phyloP scores from a whole-genome alignment of 2,329 filamentous ascomycete genomes.

The Botrytis squamosa region DNA sequence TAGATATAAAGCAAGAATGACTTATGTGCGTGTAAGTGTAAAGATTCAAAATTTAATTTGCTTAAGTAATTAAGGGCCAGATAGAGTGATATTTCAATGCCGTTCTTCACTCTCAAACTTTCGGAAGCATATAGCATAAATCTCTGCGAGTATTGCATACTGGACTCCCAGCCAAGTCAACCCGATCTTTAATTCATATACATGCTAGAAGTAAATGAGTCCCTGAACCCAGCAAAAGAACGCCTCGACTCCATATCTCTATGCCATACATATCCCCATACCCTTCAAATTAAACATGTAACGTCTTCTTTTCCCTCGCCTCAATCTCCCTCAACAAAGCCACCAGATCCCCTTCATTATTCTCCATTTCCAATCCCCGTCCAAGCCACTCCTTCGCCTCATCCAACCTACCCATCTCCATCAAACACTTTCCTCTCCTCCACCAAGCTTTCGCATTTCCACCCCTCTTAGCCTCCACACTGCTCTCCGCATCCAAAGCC shows the following conservation, averaged over 20 bases:
- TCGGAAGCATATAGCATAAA: neutral
- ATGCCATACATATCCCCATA: neutral
- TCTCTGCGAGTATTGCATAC: neutral
- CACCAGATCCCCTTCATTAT: slow-evolving; percentile 62
- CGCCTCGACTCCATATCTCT: slow-evolving; percentile 14
- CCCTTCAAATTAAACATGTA: slow-evolving; percentile 16
- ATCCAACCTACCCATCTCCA: slow-evolving; percentile 85
- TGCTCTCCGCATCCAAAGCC: slow-evolving; percentile 81
- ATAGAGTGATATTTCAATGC: neutral
- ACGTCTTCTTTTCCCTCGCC: slow-evolving; percentile 39
- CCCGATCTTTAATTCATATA: neutral
- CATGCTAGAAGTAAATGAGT: neutral
- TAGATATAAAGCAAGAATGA: neutral
- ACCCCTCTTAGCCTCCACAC: slow-evolving; percentile 80
- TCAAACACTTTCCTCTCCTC: slow-evolving; percentile 77
- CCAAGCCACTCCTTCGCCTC: slow-evolving; percentile 81
- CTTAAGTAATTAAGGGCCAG: neutral
- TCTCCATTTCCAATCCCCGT: slow-evolving; percentile 79
- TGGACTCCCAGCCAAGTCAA: slow-evolving; percentile 18
- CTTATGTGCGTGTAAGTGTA: neutral
- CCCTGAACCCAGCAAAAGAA: neutral
- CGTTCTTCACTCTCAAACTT: neutral
- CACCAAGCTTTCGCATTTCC: slow-evolving; percentile 96
- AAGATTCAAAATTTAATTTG: neutral
- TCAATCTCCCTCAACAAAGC: slow-evolving; percentile 64